A percentile compares a stretch with the other conserved stretches of the same genome.
phyloP scores from a whole-genome alignment of 805 yeast species.

The Saccharomycopsis vini region DNA sequence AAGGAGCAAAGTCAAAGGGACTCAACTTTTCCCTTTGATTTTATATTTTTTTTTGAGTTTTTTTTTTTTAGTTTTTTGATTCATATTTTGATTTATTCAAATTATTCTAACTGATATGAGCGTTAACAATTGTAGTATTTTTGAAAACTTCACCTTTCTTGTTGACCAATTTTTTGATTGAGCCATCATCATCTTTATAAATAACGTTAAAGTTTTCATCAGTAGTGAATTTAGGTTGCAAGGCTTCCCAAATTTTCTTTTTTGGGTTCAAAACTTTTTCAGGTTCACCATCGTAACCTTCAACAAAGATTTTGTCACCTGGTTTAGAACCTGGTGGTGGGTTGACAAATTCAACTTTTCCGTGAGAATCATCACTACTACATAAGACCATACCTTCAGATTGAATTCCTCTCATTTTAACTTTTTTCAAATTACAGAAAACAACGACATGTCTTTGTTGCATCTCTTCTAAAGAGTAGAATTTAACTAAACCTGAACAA shows the following conservation, averaged over 20 bases:
- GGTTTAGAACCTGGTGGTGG: constrained; percentile 91
- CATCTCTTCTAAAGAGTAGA: constrained; percentile 86
- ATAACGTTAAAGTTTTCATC: constrained; percentile 67
- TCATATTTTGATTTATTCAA: background rate
- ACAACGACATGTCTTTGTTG: constrained; percentile 86
- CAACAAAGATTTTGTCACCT: constrained; percentile 95
- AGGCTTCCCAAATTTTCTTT: constrained; percentile 95
- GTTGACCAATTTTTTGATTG: constrained; percentile 60
- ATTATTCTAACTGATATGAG: constrained; percentile 55
- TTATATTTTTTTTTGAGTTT: too few relatives aligned
- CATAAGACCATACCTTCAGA: constrained; percentile 96
- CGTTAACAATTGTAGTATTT: constrained; percentile 62
- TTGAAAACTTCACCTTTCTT: constrained; percentile 71
- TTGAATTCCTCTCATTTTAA: constrained; percentile 94
- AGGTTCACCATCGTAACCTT: constrained; percentile 82
- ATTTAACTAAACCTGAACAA: constrained; percentile 91
- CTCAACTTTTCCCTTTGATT: too few relatives aligned
- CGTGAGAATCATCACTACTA: constrained; percentile 58
- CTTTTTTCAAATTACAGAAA: constrained; percentile 96
- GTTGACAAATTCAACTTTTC: constrained; percentile 80
- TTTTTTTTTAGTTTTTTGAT: too few relatives aligned
- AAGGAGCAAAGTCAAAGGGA: too few relatives aligned
- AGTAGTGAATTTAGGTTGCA: constrained; percentile 87
- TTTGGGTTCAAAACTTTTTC: constrained; percentile 92
- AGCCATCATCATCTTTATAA: constrained; percentile 70